A percentile compares a stretch with the other conserved stretches of the same genome.
These are phyloP conservation scores for Lactarius akahatsu DNA, from an alignment of 768 basidiomycete species.

Conservation along the genomic window DNA sequence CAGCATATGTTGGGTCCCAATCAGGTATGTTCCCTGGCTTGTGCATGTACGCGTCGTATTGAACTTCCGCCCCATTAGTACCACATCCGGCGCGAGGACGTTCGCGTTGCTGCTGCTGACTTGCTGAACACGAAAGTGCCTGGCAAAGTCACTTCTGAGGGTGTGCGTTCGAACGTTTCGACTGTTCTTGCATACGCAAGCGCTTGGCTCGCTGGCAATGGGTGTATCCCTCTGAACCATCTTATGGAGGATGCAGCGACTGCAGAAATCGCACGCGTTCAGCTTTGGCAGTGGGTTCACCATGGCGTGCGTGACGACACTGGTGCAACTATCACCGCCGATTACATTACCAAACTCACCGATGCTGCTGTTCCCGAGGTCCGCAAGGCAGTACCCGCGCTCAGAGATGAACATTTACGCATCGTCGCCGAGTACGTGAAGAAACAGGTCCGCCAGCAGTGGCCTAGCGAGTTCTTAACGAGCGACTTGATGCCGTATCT, in stretches of 20 bases:
- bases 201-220: constrained; percentile 96
- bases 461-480: constrained; percentile 96
- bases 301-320: constrained; percentile 66
- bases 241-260: constrained; percentile 99
- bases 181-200: constrained; percentile 89
- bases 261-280: constrained; percentile 96
- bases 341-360: constrained; percentile 66
- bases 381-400: constrained; percentile 57
- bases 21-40: constrained; percentile 54
- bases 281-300: constrained; percentile 98
- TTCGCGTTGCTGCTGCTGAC: constrained; percentile 82
- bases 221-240: constrained; percentile 94
- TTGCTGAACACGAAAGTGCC: constrained; percentile 79
- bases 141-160: constrained; percentile 84
- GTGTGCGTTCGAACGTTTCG: constrained; percentile 84
- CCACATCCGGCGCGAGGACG: constrained; percentile 88
- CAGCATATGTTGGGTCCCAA: constrained; percentile 96
- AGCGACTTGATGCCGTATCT: constrained; percentile 90
- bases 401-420: constrained; percentile 69
- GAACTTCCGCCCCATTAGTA: constrained; percentile 51
- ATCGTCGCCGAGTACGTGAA: constrained; percentile 79
- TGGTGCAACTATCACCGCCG: constrained; percentile 66
- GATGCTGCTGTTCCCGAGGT: constrained; percentile 68
- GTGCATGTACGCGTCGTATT: constrained; percentile 5
- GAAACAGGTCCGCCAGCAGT: constrained; percentile 71